phyloP scores from a whole-genome alignment of 2,329 filamentous ascomycete species.

The Diaporthe capsici region DNA sequence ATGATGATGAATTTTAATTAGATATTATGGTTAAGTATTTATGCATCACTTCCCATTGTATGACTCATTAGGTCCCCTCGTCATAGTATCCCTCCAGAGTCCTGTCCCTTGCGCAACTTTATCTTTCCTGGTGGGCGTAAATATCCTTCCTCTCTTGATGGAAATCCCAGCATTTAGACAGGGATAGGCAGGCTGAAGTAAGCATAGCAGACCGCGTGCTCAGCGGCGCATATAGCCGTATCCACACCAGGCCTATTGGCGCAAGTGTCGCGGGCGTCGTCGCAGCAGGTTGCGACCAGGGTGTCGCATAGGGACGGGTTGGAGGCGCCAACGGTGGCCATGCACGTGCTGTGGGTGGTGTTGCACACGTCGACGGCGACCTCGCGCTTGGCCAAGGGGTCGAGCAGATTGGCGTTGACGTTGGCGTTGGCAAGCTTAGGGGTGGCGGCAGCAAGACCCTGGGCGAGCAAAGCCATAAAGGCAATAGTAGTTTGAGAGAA shows the following conservation, averaged over 20 bases:
- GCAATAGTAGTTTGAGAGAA: slow-evolving; percentile 18
- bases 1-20: slow-evolving; percentile 7
- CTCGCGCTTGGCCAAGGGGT: slow-evolving; percentile 22
- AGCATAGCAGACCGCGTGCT: slow-evolving; percentile 12
- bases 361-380: slow-evolving; percentile 4
- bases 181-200: slow-evolving; percentile 13
- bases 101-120: neutral
- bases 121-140: neutral
- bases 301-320: neutral
- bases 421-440: neutral
- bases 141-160: too few relatives aligned
- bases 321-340: neutral
- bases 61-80: neutral
- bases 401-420: neutral
- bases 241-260: neutral
- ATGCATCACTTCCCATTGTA: neutral
- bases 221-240: neutral
- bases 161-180: neutral
- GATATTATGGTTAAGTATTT: slow-evolving; percentile 4
- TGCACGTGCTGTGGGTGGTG: slow-evolving; percentile 13
- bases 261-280: neutral
- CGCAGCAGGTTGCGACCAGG: slow-evolving; percentile 16
- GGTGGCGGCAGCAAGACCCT: slow-evolving; percentile 16
- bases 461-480: neutral
- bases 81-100: neutral